Evolutionary conservation across 768 basidiomycete genomes (phyloP).

Genomic region (Boletus rubescentipes): DNA sequence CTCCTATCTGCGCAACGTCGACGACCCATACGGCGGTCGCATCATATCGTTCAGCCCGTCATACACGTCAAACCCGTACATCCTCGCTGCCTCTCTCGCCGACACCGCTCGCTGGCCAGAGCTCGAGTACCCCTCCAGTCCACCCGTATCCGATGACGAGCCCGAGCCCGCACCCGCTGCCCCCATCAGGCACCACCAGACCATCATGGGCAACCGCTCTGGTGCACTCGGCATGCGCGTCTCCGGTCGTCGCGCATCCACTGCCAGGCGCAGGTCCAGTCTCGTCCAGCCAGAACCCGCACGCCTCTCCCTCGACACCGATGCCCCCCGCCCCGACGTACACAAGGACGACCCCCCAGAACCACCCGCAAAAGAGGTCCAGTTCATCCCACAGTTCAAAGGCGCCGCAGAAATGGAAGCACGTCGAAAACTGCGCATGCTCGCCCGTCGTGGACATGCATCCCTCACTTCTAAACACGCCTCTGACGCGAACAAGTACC

Average conservation of each 20-base stretch:
- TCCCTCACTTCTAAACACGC: conserved; percentile 26
- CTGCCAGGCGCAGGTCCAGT: conserved; percentile 42
- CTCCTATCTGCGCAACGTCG: conserved; percentile 83
- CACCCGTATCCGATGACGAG: conserved; percentile 73
- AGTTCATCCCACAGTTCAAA: conserved; percentile 77
- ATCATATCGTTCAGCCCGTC: conserved; percentile 78
- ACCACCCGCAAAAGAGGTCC: conserved; percentile 50
- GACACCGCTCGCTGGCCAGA: conserved; percentile 86
- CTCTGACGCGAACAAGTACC: conserved; percentile 33
- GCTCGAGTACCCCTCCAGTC: conserved; percentile 66
- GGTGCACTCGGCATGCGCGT: conserved; percentile 80
- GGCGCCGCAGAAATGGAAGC: conserved; percentile 87
- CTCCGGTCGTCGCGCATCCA: conserved; percentile 56
- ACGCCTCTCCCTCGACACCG: conserved; percentile 18
- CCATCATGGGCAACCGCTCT: conserved; percentile 75
- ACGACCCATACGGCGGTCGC: conserved; percentile 81
- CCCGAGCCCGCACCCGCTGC: conserved; percentile 38
- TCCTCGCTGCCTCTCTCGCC: conserved; percentile 74
- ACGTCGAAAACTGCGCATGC: conserved; percentile 63
- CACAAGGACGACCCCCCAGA: conserved; percentile 19
- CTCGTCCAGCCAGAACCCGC: conserved; percentile 9
- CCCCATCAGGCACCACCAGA: conserved; percentile 76
- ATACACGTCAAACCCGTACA: conserved; percentile 80
- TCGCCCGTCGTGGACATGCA: conserved; percentile 50
- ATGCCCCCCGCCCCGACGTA: background rate